Conservation (phyloP, 2,329 filamentous ascomycete species). For the Drechslerella coelobrocha region DNA sequence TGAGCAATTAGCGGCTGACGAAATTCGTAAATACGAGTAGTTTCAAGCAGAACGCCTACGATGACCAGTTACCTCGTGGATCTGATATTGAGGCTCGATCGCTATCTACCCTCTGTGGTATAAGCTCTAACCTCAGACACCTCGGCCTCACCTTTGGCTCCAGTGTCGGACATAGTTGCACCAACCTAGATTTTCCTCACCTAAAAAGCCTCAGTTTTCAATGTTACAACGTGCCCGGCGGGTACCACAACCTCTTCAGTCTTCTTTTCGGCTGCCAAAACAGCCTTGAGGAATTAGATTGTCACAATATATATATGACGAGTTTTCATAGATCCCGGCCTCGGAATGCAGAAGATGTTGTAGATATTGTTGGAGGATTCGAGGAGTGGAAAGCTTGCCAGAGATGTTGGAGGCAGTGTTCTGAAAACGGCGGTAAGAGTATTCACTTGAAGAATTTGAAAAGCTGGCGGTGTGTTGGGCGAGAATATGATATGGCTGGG, state of each 20-base stretch:
- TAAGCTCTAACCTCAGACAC: slow-evolving; percentile 7
- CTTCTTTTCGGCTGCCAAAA: slow-evolving; percentile 17
- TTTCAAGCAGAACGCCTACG: too few relatives aligned
- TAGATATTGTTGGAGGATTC: not conserved
- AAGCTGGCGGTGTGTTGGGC: not conserved
- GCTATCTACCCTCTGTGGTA: not conserved
- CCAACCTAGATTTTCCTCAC: slow-evolving; percentile 11
- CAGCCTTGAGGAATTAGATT: not conserved
- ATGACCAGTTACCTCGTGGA: not conserved
- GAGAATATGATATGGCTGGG: not conserved
- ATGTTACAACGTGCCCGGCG: not conserved
- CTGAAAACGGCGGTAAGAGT: not conserved
- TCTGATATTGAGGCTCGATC: not conserved
- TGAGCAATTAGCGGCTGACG: too few relatives aligned
- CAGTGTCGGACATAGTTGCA: slow-evolving; percentile 6
- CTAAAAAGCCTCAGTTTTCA: not conserved
- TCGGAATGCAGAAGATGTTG: not conserved
- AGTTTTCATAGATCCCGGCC: too few relatives aligned
- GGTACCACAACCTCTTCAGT: slow-evolving; percentile 16
- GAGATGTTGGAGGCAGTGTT: not conserved
- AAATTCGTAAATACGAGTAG: too few relatives aligned
- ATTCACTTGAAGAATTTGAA: slow-evolving; percentile 10
- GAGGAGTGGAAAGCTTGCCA: slow-evolving; percentile 1
- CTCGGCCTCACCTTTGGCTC: slow-evolving; percentile 8
- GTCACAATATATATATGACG: not conserved